Base-by-base conservation (phyloP, 2,329 filamentous ascomycete genomes). In the Fusarium austroafricanum region DNA sequence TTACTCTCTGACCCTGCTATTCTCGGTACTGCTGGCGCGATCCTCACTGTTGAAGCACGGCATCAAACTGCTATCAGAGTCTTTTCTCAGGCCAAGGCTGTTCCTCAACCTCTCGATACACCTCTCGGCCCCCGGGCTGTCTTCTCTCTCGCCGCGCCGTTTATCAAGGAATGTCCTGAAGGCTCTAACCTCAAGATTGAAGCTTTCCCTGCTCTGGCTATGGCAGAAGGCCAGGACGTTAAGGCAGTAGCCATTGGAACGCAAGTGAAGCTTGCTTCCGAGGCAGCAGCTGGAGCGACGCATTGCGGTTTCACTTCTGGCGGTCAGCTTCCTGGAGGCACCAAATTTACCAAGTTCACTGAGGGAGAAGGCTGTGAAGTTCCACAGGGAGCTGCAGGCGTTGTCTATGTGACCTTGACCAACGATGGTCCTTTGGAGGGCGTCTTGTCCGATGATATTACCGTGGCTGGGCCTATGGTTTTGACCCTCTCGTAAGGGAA, bases 41-140 rank as follows among this genome's bases (percentile, higher is more conserved):
- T 94, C 76, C 84, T 92, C 43, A 91, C 90, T 23, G 85, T 92
- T 61, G 91, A 94, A 80, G 84, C 90, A 28, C 86, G 91, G 60
- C 91, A 94, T 80, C 89, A 92, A 79, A 89, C 89, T 64, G 89
- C 91, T 78, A 87, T 93, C 78, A 89, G 91, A 67, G 80, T 84
- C 59, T 87, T 87, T 38, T 81, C 84, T 20, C 83, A 85, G 60
- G 44, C 64, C 81, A 80, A 86, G 57, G 87, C 90, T 53, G 85
- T 91, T 6, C 89, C 91, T 6, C 86, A 87, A 74, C 85, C 90
- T 26, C 92, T 93, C 74, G 90, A 93, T 76, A 89, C 88, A 1
- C 84, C 91, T 2, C 87, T 94, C 14, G 86, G 86, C 29, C 87
- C 90, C 67, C 85, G 87, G 68, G 87, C 88, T 67, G 88, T 93